A percentile compares a stretch with the other conserved stretches of the same genome.
Evolutionary conservation across 176 grass and related monocot genomes (phyloP).

Genomic region (Juncus effusus): DNA sequence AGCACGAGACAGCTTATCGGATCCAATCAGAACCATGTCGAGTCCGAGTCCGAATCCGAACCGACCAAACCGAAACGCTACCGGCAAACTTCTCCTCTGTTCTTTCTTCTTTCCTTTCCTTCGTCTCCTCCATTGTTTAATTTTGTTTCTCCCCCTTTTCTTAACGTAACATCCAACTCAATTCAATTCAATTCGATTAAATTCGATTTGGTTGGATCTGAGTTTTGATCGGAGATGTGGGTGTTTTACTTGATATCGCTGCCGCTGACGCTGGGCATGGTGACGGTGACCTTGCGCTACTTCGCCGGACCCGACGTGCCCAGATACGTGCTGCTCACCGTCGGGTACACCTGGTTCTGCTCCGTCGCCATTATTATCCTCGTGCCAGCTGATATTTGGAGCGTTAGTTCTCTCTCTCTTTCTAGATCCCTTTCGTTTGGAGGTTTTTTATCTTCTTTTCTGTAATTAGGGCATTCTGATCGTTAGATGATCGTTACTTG

Average conservation of each 20-base stretch:
- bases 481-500: background rate
- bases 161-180: too few species aligned
- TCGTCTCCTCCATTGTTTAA: too few species aligned
- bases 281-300: slow-evolving; percentile 87
- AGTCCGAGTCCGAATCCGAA: too few species aligned
- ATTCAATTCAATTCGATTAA: background rate
- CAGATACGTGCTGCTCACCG: slow-evolving; percentile 72
- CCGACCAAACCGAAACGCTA: too few species aligned
- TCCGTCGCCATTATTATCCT: slow-evolving; percentile 99
- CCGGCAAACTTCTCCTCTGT: too few species aligned
- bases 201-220: background rate
- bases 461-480: too few species aligned
- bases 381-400: slow-evolving; percentile 98
- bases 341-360: slow-evolving; percentile 99
- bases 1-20: too few species aligned
- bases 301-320: slow-evolving; percentile 93
- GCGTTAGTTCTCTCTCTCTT: slow-evolving; percentile 41
- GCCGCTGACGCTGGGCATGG: slow-evolving; percentile 97
- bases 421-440: slow-evolving; percentile 4
- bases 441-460: background rate
- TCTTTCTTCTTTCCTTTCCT: too few species aligned
- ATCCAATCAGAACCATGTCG: too few species aligned
- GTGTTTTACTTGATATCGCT: slow-evolving; percentile 97
- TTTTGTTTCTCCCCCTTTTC: too few species aligned
- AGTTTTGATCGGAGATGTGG: slow-evolving; percentile 51